Conservation (phyloP, 2,329 filamentous ascomycete species). For the Westerdykella sp. region DNA sequence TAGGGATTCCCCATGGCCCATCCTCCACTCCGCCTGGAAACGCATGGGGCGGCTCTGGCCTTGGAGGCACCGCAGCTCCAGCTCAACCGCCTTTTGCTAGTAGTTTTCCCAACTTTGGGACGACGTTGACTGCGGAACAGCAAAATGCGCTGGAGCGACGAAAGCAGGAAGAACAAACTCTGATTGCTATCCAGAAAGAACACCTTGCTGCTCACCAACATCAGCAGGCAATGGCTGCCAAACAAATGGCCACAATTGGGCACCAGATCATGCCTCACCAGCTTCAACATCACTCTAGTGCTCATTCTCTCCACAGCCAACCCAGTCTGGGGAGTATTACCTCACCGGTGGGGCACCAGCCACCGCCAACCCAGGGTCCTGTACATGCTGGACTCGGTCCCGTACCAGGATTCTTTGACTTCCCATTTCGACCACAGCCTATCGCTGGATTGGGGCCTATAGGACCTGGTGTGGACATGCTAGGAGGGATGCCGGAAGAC, state of each 20-base stretch:
- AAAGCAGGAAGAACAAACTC: conserved; percentile 96
- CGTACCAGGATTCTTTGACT: conserved; percentile 63
- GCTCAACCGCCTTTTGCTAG: conserved; percentile 78
- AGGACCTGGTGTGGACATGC: conserved; percentile 40
- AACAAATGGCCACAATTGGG: conserved; percentile 56
- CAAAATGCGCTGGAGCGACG: conserved; percentile 94
- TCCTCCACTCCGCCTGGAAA: conserved; percentile 48
- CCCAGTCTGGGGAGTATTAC: conserved; percentile 93
- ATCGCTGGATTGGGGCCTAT: conserved; percentile 41
- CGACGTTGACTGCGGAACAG: conserved; percentile 92
- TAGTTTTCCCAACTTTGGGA: conserved; percentile 92
- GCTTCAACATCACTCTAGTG: conserved; percentile 89
- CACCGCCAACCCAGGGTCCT: conserved; percentile 51
- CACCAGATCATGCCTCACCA: conserved; percentile 51
- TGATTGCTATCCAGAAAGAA: conserved; percentile 94
- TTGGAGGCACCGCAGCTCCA: conserved; percentile 36
- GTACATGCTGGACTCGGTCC: conserved; percentile 40
- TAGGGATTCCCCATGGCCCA: conserved; percentile 85
- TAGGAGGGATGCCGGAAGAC: conserved; percentile 57
- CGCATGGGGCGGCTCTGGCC: conserved; percentile 37
- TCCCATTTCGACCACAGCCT: conserved; percentile 39
- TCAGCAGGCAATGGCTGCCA: conserved; percentile 66
- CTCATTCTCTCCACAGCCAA: conserved; percentile 93
- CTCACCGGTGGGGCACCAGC: conserved; percentile 69
- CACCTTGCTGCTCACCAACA: conserved; percentile 86